phyloP scores from a whole-genome alignment of 2,329 filamentous ascomycete genomes.

The Davidsoniella eucalypti region DNA sequence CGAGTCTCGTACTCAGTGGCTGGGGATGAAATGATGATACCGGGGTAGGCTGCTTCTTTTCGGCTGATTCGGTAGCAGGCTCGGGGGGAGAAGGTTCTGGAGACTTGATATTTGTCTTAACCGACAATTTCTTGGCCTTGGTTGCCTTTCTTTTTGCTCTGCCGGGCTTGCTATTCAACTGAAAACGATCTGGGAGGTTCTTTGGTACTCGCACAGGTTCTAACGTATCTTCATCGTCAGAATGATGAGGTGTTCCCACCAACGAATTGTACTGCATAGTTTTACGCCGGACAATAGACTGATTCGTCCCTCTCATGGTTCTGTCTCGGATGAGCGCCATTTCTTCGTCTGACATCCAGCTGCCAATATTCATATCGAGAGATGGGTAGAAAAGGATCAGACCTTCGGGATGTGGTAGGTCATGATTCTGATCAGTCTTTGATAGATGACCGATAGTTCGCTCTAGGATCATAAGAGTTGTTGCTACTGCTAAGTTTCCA shows the following conservation, averaged over 20 bases:
- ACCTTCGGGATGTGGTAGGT: slow-evolving; percentile 60
- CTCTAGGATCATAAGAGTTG: slow-evolving; percentile 81
- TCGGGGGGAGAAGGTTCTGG: neutral
- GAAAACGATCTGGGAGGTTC: slow-evolving; percentile 2
- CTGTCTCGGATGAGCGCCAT: slow-evolving; percentile 86
- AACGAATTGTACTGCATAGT: slow-evolving; percentile 75
- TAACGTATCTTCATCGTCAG: slow-evolving; percentile 49
- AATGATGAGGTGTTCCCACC: slow-evolving; percentile 67
- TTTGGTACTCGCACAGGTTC: neutral
- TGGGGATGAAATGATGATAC: slow-evolving; percentile 35
- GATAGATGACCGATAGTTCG: slow-evolving; percentile 30
- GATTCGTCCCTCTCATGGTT: slow-evolving; percentile 60
- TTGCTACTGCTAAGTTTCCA: slow-evolving; percentile 40
- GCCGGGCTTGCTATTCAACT: neutral
- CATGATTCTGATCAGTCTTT: slow-evolving; percentile 23
- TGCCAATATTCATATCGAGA: slow-evolving; percentile 92
- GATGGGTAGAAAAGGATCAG: slow-evolving; percentile 77
- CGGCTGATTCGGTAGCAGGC: neutral
- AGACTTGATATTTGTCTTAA: neutral
- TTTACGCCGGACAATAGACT: slow-evolving; percentile 64
- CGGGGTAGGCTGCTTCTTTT: neutral
- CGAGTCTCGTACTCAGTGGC: slow-evolving; percentile 65
- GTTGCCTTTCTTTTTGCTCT: slow-evolving; percentile 11
- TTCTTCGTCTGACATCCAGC: slow-evolving; percentile 98
- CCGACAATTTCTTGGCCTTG: slow-evolving; percentile 13